A percentile compares a stretch with the other conserved stretches of the same genome.
Conservation (phyloP, 2,329 filamentous ascomycete genomes). For the Paecilomyces sp. region DNA sequence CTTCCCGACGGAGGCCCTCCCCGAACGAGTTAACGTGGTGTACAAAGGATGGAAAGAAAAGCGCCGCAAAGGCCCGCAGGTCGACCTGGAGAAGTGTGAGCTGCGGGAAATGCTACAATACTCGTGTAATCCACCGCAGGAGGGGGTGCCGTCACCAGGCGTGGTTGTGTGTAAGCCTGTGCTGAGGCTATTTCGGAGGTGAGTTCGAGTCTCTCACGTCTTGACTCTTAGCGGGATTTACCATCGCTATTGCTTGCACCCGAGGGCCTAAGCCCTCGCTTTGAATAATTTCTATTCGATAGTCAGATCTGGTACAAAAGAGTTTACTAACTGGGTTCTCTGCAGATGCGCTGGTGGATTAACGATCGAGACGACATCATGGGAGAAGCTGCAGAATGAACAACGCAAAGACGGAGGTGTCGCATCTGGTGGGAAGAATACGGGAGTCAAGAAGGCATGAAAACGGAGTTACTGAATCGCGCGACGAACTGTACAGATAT, state of each 20-base stretch:
- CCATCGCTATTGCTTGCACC: no score
- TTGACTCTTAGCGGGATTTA: no score
- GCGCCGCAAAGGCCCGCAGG: slow-evolving; percentile 43
- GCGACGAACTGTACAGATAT: neutral
- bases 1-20: slow-evolving; percentile 47
- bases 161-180: slow-evolving; percentile 51
- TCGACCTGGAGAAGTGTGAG: slow-evolving; percentile 49
- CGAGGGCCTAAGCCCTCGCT: no score
- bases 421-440: slow-evolving; percentile 16
- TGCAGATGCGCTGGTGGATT: slow-evolving; percentile 45
- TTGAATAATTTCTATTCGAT: no score
- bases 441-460: slow-evolving; percentile 4
- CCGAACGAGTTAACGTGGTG: slow-evolving; percentile 42
- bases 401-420: slow-evolving; percentile 16
- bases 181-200: slow-evolving; percentile 53
- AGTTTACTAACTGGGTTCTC: slow-evolving; percentile 6
- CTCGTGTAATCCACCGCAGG: slow-evolving; percentile 48
- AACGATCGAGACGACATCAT: slow-evolving; percentile 56
- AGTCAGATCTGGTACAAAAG: slow-evolving; percentile 1
- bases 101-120: slow-evolving; percentile 57
- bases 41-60: slow-evolving; percentile 41
- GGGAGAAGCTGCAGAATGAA: slow-evolving; percentile 42
- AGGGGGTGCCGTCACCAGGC: slow-evolving; percentile 32
- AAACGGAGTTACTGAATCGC: neutral
- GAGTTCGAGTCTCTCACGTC: slow-evolving; percentile 18